Conservation (phyloP, 2,329 filamentous ascomycete species). For the Arachnomyces sp. region DNA sequence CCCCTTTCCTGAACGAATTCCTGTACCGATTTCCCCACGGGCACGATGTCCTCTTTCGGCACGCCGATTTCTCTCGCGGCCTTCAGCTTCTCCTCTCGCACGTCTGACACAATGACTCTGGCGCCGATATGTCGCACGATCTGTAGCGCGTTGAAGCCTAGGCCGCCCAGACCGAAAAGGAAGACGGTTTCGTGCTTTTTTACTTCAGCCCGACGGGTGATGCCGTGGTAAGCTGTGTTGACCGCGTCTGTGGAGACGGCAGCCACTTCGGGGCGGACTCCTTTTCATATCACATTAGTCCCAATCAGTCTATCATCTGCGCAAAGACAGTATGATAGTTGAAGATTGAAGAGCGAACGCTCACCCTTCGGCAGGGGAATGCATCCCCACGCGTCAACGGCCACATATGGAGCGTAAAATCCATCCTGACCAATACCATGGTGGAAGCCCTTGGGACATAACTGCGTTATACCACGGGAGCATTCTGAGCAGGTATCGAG, state of each 20-base stretch:
- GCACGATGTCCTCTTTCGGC: constrained; percentile 26
- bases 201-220: constrained; percentile 29
- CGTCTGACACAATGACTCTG: constrained; percentile 32
- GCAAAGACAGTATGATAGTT: no score
- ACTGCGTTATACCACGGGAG: no score
- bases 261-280: constrained; percentile 24
- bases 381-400: no score
- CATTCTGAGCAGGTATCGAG: no score
- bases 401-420: no score
- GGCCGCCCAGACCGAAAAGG: constrained; percentile 35
- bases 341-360: no score
- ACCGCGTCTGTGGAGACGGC: constrained; percentile 38
- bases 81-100: constrained; percentile 27
- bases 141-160: constrained; percentile 37
- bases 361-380: no score
- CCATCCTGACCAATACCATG: no score
- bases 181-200: constrained; percentile 31
- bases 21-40: constrained; percentile 19
- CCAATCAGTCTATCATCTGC: no score
- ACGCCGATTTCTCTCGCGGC: constrained; percentile 23
- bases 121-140: constrained; percentile 44
- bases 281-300: no score
- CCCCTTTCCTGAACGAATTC: constrained; percentile 22
- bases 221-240: constrained; percentile 35
- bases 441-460: no score